Base-by-base conservation (phyloP, 352 stramenopile species). In the Globisporangium cederbergense region DNA sequence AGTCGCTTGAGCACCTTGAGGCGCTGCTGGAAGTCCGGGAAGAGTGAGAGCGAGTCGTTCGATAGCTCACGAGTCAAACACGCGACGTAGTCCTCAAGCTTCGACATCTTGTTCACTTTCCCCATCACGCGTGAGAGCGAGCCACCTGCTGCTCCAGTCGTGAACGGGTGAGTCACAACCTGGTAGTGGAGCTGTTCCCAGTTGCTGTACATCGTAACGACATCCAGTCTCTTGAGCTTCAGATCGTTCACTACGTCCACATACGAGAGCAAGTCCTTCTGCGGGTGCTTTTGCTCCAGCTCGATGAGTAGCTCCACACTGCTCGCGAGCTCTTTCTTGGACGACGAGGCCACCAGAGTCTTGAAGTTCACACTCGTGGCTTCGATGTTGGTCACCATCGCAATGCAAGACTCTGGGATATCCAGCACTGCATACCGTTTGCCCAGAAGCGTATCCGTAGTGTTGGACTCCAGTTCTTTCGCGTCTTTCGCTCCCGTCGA, bases 21-120 rank as follows among this genome's bases (percentile, higher is more conserved):
- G 9, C 95, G 84, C 70, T 98, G 90, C 73, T 98, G 87, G 71
- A 99, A 99, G 69, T 99, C 97, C 2, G 96, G 97, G 67, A 99
- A 99, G 16, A 99, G 81, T 52, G 91, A 89, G 9, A 99, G 77
- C 25, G 83, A 93, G 58, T 97, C 91, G 65, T 95, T 96, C 30
- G 84, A 93, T 5, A 93, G 58, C 67, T 89, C 81, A 3, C 70
- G 76, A 3, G 74, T 79, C 66, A 93, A 72, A 2, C 78, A 77
- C 16, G 73, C 50, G 36, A 93, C 59, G 62, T 92, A 93, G 5
- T 87, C 74, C 51, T 85, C 66, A 32, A 95, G 70, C 62, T 91
- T 92, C 56, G 78, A 88, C 45, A 88, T 82, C 50, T 86, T 89
- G 46, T 91, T 80, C 25, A 95, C 77, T 67, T 90, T 88, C 13